Conservation (phyloP, 1,284 basidiomycete genomes). For the Trichosporon sp. region DNA sequence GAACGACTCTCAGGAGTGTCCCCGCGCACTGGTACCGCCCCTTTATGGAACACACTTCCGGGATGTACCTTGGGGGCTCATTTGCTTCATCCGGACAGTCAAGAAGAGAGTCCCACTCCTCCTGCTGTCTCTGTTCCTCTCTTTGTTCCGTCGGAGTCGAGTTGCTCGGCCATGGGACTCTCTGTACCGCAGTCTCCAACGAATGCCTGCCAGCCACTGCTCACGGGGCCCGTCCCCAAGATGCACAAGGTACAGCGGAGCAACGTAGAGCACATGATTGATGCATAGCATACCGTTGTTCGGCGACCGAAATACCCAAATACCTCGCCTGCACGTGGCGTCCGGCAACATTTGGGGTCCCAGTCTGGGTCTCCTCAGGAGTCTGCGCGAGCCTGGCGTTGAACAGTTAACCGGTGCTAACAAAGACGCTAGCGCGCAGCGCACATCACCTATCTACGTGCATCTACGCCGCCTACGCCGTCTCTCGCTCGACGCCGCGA, state of each 20-base stretch:
- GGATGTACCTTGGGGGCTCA: background rate
- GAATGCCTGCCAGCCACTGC: background rate
- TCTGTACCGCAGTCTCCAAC: background rate
- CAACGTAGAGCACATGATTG: background rate
- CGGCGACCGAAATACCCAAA: background rate
- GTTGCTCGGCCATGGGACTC: background rate
- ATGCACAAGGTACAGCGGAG: background rate
- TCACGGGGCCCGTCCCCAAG: background rate
- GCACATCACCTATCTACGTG: background rate
- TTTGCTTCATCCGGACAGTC: background rate
- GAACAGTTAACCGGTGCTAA: background rate
- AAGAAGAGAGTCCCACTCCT: background rate
- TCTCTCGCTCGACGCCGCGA: no score
- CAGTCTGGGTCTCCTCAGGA: background rate
- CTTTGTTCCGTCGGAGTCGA: background rate
- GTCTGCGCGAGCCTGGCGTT: background rate
- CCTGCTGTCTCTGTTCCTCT: background rate
- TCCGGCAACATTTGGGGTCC: background rate
- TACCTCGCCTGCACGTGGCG: constrained; percentile 6
- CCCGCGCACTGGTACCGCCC: background rate
- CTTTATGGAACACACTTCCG: constrained; percentile 2
- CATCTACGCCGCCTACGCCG: no score
- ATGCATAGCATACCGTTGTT: constrained; percentile 2
- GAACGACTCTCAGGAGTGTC: background rate
- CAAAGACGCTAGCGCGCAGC: background rate